Evolutionary conservation across 106 monocot genomes (phyloP), one percentile per base, ranked within the genome.

Genomic region (Apostasia shenzhenica): DNA sequence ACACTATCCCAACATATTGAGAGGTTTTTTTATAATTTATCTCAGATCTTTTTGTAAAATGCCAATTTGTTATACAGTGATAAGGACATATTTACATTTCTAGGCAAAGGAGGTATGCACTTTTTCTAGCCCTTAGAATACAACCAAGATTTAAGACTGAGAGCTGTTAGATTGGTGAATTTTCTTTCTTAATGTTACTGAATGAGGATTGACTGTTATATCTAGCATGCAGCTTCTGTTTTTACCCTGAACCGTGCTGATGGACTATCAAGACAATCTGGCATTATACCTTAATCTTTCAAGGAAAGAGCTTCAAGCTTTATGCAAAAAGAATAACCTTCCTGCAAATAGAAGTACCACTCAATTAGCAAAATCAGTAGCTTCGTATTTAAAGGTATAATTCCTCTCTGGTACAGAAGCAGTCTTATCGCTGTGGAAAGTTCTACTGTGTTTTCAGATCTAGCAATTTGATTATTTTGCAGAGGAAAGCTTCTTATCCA

Each of bases 321-420:
- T 90, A 56, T 94, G 94, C 73, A 85, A 83, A 73, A 61, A 72
- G 40, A 82, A 85, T 70, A 76, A 81, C 55, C 85, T 94, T 67
- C 87, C 87, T 61, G 74, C 80, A 72, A 90, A 87, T 58, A 78
- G 82, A 68, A 84, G 72, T 54, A 76, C 82, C n/a, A 58, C 57
- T 67, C 68, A 87, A 49, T 70, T 90, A 74, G 90, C 90, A 0
- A 81, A 81, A 41, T 84, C 80, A 68, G 57, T 94, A 49, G 81
- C 82, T 49, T 82, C 68, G 37, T 59, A 70, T 62, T 81, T 79
- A 43, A 76, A 79, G 88, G 92, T 88, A 78, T 62, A 39, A 2
- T 14, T 42, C 3, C 5, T 45, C 4, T n/a, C 61, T 73, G 37
- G 4, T 14, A 70, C 52, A 2, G 45, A 45, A 42, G 37, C 1